Evolutionary conservation across 306 rosid species (phyloP), one percentile per base, ranked within the genome.

Genomic region (Dicorynia guianensis): DNA sequence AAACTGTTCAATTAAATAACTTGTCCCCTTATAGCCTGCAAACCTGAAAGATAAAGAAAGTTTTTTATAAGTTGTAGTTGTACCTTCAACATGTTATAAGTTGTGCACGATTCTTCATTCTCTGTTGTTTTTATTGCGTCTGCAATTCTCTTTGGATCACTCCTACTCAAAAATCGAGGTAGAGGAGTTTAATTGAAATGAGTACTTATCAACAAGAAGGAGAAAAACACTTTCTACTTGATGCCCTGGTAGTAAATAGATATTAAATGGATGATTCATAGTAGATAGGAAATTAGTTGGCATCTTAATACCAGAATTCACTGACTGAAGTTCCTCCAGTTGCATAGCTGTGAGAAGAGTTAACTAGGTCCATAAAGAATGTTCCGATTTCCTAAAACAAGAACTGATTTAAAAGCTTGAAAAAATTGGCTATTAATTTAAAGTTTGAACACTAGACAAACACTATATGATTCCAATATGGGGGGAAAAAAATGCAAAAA

Each of bases 341-440:
- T 81, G 99, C 99, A 80, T 90, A 96, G 83, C 85, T 86, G 69
- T 96, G 98, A 74, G 98, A 90, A 63, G 99, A 90, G 87, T 96
- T 92, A 40, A 96, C 79, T 44, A 81, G 7, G 69, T 88, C 85
- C 99, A 96, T 89, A 76, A 96, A 96, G 89, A 83, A 96, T 36
- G 79, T 80, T 48, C 90, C 89, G 11, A 96, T 89, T 47, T 88
- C 93, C 99, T 96, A 83, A 66, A 20, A 81, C 30, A 52, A 40
- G 61, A 76, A 78, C 30, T 43, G 56, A 35, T 50, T 70, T 52
- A 53, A 61, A 77, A 75, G 65, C 7, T 64, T 39, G 69, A 60
- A 62, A 78, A 40, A 53, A 52, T 49, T 67, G 11, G 55, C 20
- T 53, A 53, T 36, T 57, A 56, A 38, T 48, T 38, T 49, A 17